A percentile compares a stretch with the other conserved stretches of the same genome.
Evolutionary conservation across 2,329 filamentous ascomycete genomes (phyloP).

Genomic region (Fusarium neocosmosporiellum): DNA sequence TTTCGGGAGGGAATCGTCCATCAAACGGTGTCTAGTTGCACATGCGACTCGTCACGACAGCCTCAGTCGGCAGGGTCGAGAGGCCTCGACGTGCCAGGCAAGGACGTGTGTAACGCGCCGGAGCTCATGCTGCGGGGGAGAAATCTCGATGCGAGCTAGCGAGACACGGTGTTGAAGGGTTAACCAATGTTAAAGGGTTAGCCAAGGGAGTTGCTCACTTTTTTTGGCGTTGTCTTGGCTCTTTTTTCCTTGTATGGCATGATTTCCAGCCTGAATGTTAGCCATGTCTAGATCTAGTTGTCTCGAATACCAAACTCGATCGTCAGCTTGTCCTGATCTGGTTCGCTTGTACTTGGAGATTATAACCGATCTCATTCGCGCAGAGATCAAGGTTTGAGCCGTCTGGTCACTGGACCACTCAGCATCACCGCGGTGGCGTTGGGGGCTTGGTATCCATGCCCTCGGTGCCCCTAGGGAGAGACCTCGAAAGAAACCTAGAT

Average conservation of each 20-base stretch:
- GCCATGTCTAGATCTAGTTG: slow-evolving; percentile 14
- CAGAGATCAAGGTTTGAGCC: neutral
- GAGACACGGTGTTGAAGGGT: slow-evolving; percentile 24
- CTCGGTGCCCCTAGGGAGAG: slow-evolving; percentile 27
- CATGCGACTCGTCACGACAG: slow-evolving; percentile 13
- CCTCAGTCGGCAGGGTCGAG: slow-evolving; percentile 9
- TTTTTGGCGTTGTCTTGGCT: slow-evolving; percentile 18
- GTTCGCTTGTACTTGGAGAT: neutral
- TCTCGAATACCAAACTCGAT: slow-evolving; percentile 18
- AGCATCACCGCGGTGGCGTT: slow-evolving; percentile 13
- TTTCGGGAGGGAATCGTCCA: slow-evolving; percentile 10
- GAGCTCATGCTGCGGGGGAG: slow-evolving; percentile 11
- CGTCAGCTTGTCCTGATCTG: neutral
- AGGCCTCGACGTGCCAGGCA: slow-evolving; percentile 17
- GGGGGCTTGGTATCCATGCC: slow-evolving; percentile 17
- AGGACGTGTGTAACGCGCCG: slow-evolving; percentile 3
- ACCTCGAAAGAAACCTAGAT: slow-evolving; percentile 12
- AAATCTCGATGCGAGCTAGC: slow-evolving; percentile 13
- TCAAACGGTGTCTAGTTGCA: slow-evolving; percentile 11
- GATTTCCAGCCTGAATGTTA: neutral
- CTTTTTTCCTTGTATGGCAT: slow-evolving; percentile 14
- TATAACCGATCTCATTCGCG: neutral
- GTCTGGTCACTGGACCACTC: neutral
- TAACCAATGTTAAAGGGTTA: slow-evolving; percentile 11
- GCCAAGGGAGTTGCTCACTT: slow-evolving; percentile 13